Percentiles rank a stretch among this genome's conserved stretches.
Evolutionary conservation across 768 basidiomycete genomes (phyloP).

Genomic region (Rubroboletus satanas): DNA sequence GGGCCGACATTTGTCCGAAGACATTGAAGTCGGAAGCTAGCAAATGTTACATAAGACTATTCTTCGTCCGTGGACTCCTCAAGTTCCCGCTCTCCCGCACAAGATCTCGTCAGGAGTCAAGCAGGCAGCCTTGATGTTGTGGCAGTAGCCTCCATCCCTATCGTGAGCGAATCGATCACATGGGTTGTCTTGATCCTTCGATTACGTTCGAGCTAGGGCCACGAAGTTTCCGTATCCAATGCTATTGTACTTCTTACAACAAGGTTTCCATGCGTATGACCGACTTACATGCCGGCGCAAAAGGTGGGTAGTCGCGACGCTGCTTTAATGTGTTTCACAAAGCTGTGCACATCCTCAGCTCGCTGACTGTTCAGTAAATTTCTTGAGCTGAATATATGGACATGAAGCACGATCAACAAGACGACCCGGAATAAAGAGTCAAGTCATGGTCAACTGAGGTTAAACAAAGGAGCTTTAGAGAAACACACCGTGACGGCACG

Average conservation of each 20-base stretch:
- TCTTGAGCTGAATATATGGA: conserved; percentile 59
- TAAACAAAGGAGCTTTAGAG: conserved; percentile 21
- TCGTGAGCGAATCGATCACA: background rate
- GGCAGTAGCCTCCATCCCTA: background rate
- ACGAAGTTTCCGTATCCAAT: background rate
- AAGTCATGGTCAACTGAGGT: background rate
- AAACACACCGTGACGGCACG: conserved; percentile 31
- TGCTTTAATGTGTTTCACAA: background rate
- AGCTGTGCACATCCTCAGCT: conserved; percentile 31
- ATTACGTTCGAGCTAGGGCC: background rate
- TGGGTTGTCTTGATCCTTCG: background rate
- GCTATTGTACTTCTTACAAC: background rate
- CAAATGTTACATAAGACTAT: background rate
- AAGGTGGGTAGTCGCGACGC: background rate
- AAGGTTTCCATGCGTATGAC: conserved; percentile 52
- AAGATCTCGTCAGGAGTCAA: background rate
- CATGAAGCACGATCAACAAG: conserved; percentile 38
- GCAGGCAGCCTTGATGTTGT: background rate
- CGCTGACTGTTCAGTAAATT: conserved; percentile 50
- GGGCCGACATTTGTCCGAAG: background rate
- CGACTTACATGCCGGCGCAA: conserved; percentile 41
- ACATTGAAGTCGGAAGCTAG: background rate
- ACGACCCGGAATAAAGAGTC: conserved; percentile 36
- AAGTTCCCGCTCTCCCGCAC: background rate
- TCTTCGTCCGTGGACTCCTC: background rate